These are phyloP conservation scores for Nicotiana tomentosiformis DNA, from an alignment of 257 asterid genomes.

Conservation along the genomic window DNA sequence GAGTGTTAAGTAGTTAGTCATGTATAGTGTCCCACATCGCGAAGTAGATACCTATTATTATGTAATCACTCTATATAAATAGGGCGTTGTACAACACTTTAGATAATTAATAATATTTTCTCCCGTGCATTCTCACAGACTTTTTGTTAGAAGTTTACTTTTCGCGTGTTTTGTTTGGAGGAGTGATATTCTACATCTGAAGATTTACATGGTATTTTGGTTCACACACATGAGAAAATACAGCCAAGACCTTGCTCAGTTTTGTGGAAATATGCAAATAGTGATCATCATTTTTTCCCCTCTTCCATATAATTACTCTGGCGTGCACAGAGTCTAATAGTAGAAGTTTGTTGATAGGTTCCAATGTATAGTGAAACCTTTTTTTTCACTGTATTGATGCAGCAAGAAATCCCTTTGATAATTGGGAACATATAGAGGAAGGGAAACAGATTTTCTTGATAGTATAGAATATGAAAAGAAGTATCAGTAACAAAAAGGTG, in stretches of 20 bases:
- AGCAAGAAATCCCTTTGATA: no score
- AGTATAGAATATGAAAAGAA: no score
- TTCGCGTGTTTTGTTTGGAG: background rate
- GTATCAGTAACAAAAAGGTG: no score
- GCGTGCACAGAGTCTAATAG: background rate
- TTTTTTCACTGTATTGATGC: no score
- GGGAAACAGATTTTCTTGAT: no score
- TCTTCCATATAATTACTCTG: background rate
- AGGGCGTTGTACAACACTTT: no score
- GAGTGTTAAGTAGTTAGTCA: no score
- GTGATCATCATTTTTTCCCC: background rate
- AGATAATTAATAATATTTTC: no score
- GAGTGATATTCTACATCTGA: background rate
- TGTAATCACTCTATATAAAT: no score
- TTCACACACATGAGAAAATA: background rate
- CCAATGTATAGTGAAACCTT: background rate
- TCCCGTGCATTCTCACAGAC: background rate
- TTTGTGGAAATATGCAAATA: background rate
- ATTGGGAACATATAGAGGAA: no score
- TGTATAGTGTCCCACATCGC: no score
- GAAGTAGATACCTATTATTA: no score
- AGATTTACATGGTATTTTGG: background rate
- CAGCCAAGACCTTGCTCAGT: background rate
- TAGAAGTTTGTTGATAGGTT: background rate
- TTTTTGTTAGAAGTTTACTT: background rate